phyloP scores from a whole-genome alignment of 331 rosid genomes.

The Pyrus hybrid region DNA sequence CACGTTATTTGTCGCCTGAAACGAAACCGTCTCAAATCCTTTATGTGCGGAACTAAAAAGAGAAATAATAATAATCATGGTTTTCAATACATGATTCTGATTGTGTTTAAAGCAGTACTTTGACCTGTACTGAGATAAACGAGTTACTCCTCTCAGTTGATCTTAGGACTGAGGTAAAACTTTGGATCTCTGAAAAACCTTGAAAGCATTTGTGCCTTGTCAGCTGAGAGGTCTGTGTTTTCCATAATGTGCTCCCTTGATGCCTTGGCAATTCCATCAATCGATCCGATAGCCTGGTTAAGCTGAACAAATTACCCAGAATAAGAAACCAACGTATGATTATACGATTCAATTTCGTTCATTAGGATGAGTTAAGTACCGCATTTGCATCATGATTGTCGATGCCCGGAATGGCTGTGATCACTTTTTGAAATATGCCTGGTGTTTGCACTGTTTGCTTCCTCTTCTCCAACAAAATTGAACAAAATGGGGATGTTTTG shows the following conservation, averaged over 20 bases:
- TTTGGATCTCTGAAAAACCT: slow-evolving; percentile 74
- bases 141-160: slow-evolving; percentile 1
- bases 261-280: slow-evolving; percentile 74
- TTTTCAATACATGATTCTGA: not conserved
- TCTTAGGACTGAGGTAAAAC: slow-evolving; percentile 60
- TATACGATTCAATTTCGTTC: no score
- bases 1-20: no score
- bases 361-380: slow-evolving; percentile 16
- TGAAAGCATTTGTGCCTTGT: slow-evolving; percentile 61
- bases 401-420: slow-evolving; percentile 72
- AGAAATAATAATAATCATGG: no score
- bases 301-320: slow-evolving; percentile 45
- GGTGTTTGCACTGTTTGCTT: slow-evolving; percentile 65
- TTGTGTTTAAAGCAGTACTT: no score
- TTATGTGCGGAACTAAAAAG: no score
- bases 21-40: no score
- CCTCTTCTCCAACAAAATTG: slow-evolving; percentile 42
- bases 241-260: slow-evolving; percentile 64
- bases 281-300: slow-evolving; percentile 79
- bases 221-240: slow-evolving; percentile 81
- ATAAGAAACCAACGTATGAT: not conserved
- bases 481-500: no score
- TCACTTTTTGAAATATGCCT: slow-evolving; percentile 56
- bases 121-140: no score
- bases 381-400: slow-evolving; percentile 84